Evolutionary conservation across 805 yeast species (phyloP).

Genomic region (Metschnikowia drakensbergensis): DNA sequence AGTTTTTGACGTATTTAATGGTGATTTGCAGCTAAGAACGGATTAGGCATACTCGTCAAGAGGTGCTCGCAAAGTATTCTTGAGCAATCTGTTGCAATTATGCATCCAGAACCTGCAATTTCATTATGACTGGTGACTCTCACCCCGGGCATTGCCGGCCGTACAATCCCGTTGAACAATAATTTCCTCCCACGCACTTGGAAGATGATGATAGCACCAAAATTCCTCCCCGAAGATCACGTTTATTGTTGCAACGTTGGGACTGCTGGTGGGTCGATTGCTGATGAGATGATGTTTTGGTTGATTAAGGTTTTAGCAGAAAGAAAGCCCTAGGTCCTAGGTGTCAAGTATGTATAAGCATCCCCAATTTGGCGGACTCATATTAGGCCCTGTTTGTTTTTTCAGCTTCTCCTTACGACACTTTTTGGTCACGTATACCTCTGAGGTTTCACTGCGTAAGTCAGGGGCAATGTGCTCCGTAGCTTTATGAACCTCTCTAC

Average conservation of each 20-base stretch:
- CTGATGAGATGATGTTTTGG: not conserved
- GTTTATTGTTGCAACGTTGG: conserved; percentile 11
- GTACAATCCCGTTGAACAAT: conserved; percentile 18
- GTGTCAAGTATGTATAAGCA: conserved; percentile 18
- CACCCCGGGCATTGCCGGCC: conserved; percentile 50
- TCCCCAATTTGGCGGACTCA: no score
- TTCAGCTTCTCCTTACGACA: no score
- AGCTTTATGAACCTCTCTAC: no score
- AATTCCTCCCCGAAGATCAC: conserved; percentile 25
- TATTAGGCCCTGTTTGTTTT: no score
- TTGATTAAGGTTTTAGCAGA: conserved; percentile 15
- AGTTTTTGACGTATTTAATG: conserved; percentile 11
- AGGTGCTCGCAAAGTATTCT: not conserved
- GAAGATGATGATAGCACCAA: conserved; percentile 34
- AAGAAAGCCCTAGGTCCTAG: conserved; percentile 36
- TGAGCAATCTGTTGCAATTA: conserved; percentile 25
- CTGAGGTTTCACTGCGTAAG: no score
- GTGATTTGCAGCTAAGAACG: conserved; percentile 5
- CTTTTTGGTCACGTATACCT: no score
- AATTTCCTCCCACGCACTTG: conserved; percentile 37
- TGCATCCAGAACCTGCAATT: conserved; percentile 41
- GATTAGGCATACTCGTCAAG: not conserved
- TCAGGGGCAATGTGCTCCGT: no score
- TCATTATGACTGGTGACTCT: conserved; percentile 39
- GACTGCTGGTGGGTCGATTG: no score